These are phyloP conservation scores for Lasiodiplodia sp. DNA, from an alignment of 2,329 filamentous ascomycete species.

Conservation along the genomic window DNA sequence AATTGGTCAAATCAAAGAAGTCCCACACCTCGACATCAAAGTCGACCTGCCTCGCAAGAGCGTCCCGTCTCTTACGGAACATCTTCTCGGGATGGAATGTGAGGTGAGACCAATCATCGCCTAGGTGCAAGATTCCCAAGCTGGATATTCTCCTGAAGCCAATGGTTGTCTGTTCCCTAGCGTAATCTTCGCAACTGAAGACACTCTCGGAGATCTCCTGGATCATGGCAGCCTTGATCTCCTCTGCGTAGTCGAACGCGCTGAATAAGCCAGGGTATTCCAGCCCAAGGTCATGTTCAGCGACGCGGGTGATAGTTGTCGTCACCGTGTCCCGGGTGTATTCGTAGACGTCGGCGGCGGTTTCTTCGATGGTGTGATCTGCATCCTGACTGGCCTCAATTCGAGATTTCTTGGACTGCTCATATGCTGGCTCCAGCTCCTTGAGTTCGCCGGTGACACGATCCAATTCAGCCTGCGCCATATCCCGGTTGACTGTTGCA, in stretches of 20 bases:
- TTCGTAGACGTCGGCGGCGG: slow-evolving; percentile 84
- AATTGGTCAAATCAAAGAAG: slow-evolving; percentile 85
- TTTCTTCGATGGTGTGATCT: slow-evolving; percentile 81
- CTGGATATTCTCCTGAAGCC: slow-evolving; percentile 90
- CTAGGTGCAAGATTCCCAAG: slow-evolving; percentile 85
- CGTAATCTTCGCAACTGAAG: slow-evolving; percentile 80
- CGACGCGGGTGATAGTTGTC: slow-evolving; percentile 77
- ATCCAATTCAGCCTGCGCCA: slow-evolving; percentile 84
- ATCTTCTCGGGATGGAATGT: slow-evolving; percentile 91
- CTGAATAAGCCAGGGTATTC: slow-evolving; percentile 85
- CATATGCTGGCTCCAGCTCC: slow-evolving; percentile 83
- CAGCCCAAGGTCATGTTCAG: slow-evolving; percentile 79
- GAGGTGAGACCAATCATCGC: slow-evolving; percentile 77
- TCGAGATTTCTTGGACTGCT: slow-evolving; percentile 81
- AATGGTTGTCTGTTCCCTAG: slow-evolving; percentile 76
- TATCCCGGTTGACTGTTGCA: slow-evolving; percentile 84
- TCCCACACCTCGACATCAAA: slow-evolving; percentile 89
- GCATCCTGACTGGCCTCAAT: slow-evolving; percentile 81
- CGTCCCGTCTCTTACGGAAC: slow-evolving; percentile 86
- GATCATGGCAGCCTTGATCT: slow-evolving; percentile 90
- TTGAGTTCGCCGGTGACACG: slow-evolving; percentile 81
- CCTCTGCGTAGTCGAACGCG: slow-evolving; percentile 91
- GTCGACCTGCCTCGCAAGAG: slow-evolving; percentile 82
- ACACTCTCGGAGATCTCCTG: slow-evolving; percentile 84
- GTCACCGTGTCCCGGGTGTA: slow-evolving; percentile 79